Evolutionary conservation across 192 early-diverging fungal genomes (phyloP), one percentile per base, ranked within the genome.

Genomic region (Oehlia diaphana): DNA sequence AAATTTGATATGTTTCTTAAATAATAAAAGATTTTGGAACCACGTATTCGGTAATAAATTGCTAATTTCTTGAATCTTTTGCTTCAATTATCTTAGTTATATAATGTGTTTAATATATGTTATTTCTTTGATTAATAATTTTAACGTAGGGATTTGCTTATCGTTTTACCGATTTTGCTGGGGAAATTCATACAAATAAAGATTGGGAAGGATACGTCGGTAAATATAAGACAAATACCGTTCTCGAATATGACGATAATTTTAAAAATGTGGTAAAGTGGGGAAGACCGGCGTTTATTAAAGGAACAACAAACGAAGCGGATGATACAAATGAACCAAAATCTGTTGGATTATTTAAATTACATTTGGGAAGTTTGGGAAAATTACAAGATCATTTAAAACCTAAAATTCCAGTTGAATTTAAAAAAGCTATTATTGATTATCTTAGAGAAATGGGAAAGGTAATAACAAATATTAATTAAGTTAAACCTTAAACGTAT

Each of bases 351-450:
- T 26, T 65, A 31, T 65, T 65, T 31, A 65, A 65, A 65, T 65
- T 65, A 14, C 64, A 65, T 64, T 64, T 76, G 16, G 58, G 35
- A 10, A 44, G 63, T 64, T 64, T 76, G 26, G 58, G 35, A 4
- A 44, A 63, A 21, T 10, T 23, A 10, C 19, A 31, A 28, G 63
- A 76, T 4, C 23, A 63, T 31, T 19, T 63, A 44, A 76, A 63
- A 42, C 33, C 74, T 35, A 76, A 76, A 42, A 21, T 76, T 28
- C 61, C 74, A 9, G 37, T 23, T 7, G 16, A 42, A 2, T 76
- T 21, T 76, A 23, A 76, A 13, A 62, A 35, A 9, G 74, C 33
- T 14, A 76, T 76, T 39, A 13, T 12, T 21, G 74, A 76, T 44
- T 76, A 63, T 37, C 61, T 76, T 63, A 2, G 9, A 13, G 13